Evolutionary conservation across 306 rosid genomes (phyloP).

Genomic region (Rosa multiflora): DNA sequence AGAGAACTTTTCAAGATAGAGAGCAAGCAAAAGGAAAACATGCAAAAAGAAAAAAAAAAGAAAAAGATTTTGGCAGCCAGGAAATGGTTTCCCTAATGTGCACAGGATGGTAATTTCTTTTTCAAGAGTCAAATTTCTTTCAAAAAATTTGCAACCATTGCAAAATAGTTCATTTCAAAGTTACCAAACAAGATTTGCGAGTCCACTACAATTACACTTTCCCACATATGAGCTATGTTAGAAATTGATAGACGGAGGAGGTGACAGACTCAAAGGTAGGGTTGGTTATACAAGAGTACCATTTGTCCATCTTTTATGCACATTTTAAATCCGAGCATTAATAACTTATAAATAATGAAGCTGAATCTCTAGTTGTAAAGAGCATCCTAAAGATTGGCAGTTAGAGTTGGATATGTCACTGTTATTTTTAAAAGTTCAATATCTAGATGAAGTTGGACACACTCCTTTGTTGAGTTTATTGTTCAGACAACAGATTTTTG

Average conservation of each 20-base stretch:
- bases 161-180: background rate
- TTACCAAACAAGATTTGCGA: background rate
- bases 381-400: background rate
- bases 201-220: background rate
- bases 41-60: background rate
- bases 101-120: background rate
- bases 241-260: background rate
- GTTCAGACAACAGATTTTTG: background rate
- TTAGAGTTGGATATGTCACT: background rate
- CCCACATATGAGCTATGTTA: background rate
- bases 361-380: background rate
- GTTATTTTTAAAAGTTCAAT: background rate
- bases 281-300: background rate
- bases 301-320: background rate
- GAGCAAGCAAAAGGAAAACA: background rate
- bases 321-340: background rate
- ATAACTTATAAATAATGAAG: background rate
- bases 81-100: background rate
- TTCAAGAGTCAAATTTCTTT: background rate
- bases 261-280: background rate
- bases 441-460: background rate
- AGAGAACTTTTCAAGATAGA: background rate
- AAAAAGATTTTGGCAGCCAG: background rate
- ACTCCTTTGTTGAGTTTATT: background rate
- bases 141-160: background rate